Base-by-base conservation (phyloP, 768 basidiomycete species). In the Leccinum incarnatum region DNA sequence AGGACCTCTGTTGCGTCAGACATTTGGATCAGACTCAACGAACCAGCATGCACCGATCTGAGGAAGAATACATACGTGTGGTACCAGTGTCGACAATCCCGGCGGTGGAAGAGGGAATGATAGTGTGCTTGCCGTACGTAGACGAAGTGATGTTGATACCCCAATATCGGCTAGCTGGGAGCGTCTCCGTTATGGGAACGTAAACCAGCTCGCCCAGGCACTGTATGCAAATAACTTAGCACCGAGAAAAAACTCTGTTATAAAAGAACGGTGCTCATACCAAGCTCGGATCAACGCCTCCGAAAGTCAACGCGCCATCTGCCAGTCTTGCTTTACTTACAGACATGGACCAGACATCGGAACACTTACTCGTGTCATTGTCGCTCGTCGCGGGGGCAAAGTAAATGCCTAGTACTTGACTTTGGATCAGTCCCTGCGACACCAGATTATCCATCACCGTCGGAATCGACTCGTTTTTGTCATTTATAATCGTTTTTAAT, bases 361-460 rank as follows among this genome's bases (percentile, higher is more conserved):
- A 49, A 17, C 6, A 37, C 4, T 34, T 19, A 47, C 29, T 15
- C 11, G 32, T 9, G 11, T 12, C 9, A 34, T 14, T 30, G 15
- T 15, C 27, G 25, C 27, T 49, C 15, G 25, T 49, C 25, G 47
- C 27, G 25, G 47, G 47, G 25, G 47, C 25, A 49, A 49, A 49
- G 9, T 49, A 49, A 49, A 49, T 47, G 15, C 62, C 62, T 4
- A 70, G 17, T 7, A 65, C 51, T 45, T 65, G 42, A 7, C 51
- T n/a, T 12, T 62, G 3, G 37, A 69, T 57, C 11, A 59, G 36
- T 8, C 59, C 57, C 53, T 69, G 65, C 5, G 56, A 52, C 15
- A 63, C 34, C 7, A 67, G 61, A 27, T 69, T 69, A 53, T 65
- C 23, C 53, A 64, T 65, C 15, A 68, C 59, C 6, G 69, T 70